Evolutionary conservation across 768 basidiomycete species (phyloP).

Genomic region (Dentipellis fragilis): DNA sequence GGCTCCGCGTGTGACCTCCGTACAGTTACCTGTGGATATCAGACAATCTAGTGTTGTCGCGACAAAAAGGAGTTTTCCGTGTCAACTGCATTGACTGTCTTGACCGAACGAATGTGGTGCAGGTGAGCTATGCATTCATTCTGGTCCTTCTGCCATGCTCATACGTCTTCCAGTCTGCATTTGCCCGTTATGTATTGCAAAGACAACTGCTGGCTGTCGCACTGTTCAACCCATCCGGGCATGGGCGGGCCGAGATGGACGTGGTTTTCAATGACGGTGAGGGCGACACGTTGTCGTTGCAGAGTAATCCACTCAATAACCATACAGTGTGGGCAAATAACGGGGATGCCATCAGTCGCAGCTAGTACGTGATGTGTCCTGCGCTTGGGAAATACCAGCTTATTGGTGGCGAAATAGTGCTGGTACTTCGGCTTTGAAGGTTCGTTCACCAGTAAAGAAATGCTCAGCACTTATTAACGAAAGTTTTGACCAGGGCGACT

Average conservation of each 20-base stretch:
- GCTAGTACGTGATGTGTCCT: conserved; percentile 46
- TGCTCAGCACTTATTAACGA: conserved; percentile 1
- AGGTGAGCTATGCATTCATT: conserved; percentile 32
- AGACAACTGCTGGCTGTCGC: conserved; percentile 68
- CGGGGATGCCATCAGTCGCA: conserved; percentile 87
- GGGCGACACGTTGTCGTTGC: conserved; percentile 6
- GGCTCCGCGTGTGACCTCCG: background rate
- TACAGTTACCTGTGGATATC: conserved; percentile 77
- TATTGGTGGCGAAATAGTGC: conserved; percentile 40
- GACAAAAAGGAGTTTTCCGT: conserved; percentile 80
- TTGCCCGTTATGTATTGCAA: conserved; percentile 75
- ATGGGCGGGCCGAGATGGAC: conserved; percentile 53
- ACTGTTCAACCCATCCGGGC: conserved; percentile 43
- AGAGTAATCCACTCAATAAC: conserved; percentile 1
- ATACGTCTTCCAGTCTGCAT: conserved; percentile 63
- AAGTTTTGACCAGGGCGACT: conserved; percentile 53
- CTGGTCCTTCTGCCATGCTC: background rate
- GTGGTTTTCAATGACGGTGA: conserved; percentile 70
- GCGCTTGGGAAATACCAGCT: background rate
- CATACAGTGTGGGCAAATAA: conserved; percentile 91
- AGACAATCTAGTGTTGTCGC: conserved; percentile 55
- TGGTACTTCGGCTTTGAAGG: conserved; percentile 94
- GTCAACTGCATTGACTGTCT: conserved; percentile 95
- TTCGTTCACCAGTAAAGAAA: conserved; percentile 21
- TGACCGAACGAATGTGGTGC: conserved; percentile 91